Conservation (phyloP, 2,329 filamentous ascomycete genomes). For the Pseudogymnoascus sp. region DNA sequence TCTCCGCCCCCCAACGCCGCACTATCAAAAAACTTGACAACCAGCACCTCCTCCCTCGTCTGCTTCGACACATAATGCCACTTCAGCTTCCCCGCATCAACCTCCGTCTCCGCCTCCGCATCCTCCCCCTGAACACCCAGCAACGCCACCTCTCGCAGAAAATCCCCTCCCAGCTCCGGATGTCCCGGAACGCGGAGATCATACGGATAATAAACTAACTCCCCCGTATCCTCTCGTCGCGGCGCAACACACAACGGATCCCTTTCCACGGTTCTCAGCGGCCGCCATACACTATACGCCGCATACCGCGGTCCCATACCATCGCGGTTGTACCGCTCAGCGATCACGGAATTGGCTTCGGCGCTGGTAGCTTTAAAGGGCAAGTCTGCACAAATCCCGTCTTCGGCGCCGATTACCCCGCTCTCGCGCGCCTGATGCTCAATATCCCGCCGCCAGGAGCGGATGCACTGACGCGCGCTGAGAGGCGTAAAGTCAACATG, state of each 20-base stretch:
- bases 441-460: not conserved
- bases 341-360: not conserved
- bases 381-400: not conserved
- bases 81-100: not conserved
- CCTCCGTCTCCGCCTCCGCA: not conserved
- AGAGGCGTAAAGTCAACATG: not conserved
- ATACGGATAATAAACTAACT: not conserved
- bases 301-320: not conserved
- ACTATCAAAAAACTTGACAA: slow-evolving; percentile 11
- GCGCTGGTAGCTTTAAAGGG: not conserved
- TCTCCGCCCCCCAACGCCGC: not conserved
- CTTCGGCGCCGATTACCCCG: not conserved
- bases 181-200: not conserved
- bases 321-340: not conserved
- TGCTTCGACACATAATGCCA: slow-evolving; percentile 6
- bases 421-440: not conserved
- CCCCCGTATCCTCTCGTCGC: not conserved
- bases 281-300: not conserved
- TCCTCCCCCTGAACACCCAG: not conserved
- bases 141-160: slow-evolving; percentile 2
- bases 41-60: slow-evolving; percentile 1
- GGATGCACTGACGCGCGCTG: not conserved
- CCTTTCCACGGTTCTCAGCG: not conserved
- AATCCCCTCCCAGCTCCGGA: slow-evolving; percentile 2
- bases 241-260: not conserved